A percentile compares a stretch with the other conserved stretches of the same genome.
Evolutionary conservation across 1,284 basidiomycete species (phyloP).

Genomic region (Omphalotus olearius): DNA sequence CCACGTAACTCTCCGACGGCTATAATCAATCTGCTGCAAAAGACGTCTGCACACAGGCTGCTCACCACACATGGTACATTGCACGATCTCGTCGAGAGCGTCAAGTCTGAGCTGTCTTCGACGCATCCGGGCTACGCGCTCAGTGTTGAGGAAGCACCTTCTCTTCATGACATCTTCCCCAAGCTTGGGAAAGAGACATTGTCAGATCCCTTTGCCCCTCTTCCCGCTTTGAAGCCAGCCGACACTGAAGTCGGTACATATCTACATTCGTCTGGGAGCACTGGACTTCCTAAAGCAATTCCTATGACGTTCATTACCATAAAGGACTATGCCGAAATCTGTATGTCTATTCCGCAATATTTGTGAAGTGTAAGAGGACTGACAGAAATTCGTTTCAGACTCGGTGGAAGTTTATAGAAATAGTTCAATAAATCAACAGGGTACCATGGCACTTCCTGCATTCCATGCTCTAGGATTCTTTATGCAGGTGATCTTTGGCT

Average conservation of each 20-base stretch:
- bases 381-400: too few species aligned
- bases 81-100: constrained; percentile 19
- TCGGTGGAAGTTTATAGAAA: too few species aligned
- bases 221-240: not conserved
- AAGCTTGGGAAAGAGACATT: constrained; percentile 22
- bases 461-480: constrained; percentile 25
- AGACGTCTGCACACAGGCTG: constrained; percentile 24
- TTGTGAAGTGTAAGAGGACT: too few species aligned
- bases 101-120: constrained; percentile 19
- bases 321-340: not conserved
- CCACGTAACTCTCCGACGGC: constrained; percentile 17
- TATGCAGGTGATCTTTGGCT: constrained; percentile 19
- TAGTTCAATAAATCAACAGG: not conserved
- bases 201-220: constrained; percentile 20
- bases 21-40: constrained; percentile 15
- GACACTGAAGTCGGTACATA: constrained; percentile 17
- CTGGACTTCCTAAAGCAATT: not conserved
- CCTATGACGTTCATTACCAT: constrained; percentile 13
- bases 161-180: constrained; percentile 25
- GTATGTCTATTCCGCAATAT: not conserved
- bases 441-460: constrained; percentile 24
- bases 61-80: constrained; percentile 26
- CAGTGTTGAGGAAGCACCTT: constrained; percentile 23
- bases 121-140: not conserved
- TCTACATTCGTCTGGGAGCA: constrained; percentile 20